Conservation (phyloP, 768 basidiomycete species). For the Dacryopinax spathularia region DNA sequence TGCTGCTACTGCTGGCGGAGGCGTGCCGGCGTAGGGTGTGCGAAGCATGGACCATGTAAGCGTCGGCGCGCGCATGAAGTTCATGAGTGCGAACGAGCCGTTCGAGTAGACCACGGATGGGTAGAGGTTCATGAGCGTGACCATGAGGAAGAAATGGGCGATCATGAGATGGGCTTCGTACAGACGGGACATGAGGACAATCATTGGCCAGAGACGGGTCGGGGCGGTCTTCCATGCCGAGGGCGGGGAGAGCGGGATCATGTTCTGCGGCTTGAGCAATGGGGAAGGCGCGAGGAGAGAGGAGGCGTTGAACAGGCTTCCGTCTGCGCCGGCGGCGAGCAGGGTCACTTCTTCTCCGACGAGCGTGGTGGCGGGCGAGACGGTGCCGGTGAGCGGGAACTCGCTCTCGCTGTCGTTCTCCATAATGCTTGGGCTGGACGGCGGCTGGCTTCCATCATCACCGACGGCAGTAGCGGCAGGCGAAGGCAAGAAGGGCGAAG, state of each 20-base stretch:
- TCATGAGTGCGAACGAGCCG: neutral
- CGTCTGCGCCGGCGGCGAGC: constrained; percentile 12
- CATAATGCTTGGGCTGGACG: neutral
- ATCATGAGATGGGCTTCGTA: constrained; percentile 21
- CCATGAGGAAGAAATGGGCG: constrained; percentile 15
- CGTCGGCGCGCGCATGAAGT: constrained; percentile 7
- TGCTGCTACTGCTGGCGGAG: neutral
- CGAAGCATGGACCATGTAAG: neutral
- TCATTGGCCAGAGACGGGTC: constrained; percentile 3
- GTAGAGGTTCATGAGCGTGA: constrained; percentile 9
- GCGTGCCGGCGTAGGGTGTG: neutral
- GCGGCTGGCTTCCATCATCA: neutral
- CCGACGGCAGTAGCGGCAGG: constrained; percentile 9
- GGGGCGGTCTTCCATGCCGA: neutral
- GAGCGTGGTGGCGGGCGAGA: neutral
- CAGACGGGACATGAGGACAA: constrained; percentile 12
- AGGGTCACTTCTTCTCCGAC: neutral
- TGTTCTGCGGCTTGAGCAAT: neutral
- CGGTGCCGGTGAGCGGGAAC: constrained; percentile 3
- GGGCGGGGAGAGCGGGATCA: constrained; percentile 7
- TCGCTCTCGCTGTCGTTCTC: constrained; percentile 2
- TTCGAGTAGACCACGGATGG: constrained; percentile 9
- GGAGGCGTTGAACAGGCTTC: constrained; percentile 10
- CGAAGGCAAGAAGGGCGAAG: constrained; percentile 6
- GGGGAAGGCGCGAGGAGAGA: constrained; percentile 11